Evolutionary conservation across 2,329 filamentous ascomycete genomes (phyloP).

Genomic region (Trichothecium sympodiale): DNA sequence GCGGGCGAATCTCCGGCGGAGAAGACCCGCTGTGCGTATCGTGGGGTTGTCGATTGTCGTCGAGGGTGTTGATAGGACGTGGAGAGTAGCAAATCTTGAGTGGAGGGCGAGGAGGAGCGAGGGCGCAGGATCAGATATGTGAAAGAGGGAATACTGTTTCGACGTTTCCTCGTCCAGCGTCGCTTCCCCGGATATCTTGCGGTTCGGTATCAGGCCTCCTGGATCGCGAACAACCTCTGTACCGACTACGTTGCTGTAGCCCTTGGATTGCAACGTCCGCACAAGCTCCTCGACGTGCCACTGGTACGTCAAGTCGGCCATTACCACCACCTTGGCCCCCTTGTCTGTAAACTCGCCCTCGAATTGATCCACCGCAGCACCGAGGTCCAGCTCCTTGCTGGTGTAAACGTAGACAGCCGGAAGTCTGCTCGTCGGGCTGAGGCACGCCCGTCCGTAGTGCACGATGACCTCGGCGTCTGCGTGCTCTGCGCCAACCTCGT

Average conservation of each 20-base stretch:
- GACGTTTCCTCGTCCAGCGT: slow-evolving; percentile 21
- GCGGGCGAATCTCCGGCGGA: slow-evolving; percentile 81
- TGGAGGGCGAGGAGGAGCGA: slow-evolving; percentile 80
- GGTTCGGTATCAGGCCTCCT: slow-evolving; percentile 72
- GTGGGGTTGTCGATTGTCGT: slow-evolving; percentile 33
- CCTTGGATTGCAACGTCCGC: slow-evolving; percentile 39
- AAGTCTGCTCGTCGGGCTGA: slow-evolving; percentile 78
- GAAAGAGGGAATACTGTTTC: slow-evolving; percentile 65
- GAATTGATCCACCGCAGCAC: slow-evolving; percentile 48
- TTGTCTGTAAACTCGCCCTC: slow-evolving; percentile 55
- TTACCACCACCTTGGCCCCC: slow-evolving; percentile 57
- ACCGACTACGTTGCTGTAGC: slow-evolving; percentile 60
- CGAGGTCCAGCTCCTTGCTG: slow-evolving; percentile 53
- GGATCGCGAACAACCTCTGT: slow-evolving; percentile 71
- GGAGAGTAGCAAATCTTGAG: slow-evolving; percentile 66
- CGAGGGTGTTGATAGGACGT: slow-evolving; percentile 62
- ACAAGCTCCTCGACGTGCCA: slow-evolving; percentile 56
- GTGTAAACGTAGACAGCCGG: slow-evolving; percentile 92
- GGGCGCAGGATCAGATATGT: slow-evolving; percentile 70
- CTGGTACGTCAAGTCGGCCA: slow-evolving; percentile 83
- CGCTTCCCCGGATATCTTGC: slow-evolving; percentile 44
- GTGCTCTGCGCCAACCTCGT: slow-evolving; percentile 93
- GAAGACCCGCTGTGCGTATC: slow-evolving; percentile 37
- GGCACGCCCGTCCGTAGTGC: slow-evolving; percentile 85
- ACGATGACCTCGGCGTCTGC: slow-evolving; percentile 82